Percentiles rank a stretch among this genome's conserved stretches.
These are phyloP conservation scores for Leishmania tropica DNA, from an alignment of 208 protist genomes.

Conservation along the genomic window DNA sequence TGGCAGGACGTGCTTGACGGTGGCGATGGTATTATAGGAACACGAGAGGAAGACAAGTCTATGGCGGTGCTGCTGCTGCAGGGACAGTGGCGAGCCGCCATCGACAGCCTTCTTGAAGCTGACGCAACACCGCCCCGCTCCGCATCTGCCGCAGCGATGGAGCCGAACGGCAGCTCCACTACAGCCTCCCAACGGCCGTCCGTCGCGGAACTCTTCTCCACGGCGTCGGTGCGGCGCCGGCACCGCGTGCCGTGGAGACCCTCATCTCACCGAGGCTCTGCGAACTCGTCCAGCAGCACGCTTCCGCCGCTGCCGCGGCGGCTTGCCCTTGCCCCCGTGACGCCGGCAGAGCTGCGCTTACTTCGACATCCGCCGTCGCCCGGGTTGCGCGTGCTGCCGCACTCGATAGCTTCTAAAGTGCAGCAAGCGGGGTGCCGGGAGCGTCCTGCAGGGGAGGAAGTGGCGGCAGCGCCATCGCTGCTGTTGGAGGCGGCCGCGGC, in stretches of 20 bases:
- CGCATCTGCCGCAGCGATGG: background rate
- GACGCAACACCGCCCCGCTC: no score
- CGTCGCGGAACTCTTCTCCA: conserved; percentile 6
- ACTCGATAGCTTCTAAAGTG: background rate
- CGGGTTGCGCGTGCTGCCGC: conserved; percentile 5
- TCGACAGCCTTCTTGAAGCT: background rate
- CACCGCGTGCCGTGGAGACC: conserved; percentile 2
- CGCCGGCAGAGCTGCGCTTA: conserved; percentile 19
- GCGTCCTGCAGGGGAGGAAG: background rate
- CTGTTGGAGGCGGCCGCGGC: background rate
- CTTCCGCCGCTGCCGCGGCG: conserved; percentile 11
- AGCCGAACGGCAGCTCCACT: background rate
- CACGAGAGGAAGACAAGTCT: conserved; percentile 5
- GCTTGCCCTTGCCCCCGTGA: conserved; percentile 9
- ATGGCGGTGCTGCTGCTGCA: conserved; percentile 12
- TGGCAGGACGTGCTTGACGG: background rate
- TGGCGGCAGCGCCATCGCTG: background rate
- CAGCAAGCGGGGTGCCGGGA: background rate
- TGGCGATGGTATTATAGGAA: background rate
- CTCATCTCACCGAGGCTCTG: background rate
- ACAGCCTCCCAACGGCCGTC: background rate
- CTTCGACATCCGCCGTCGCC: conserved; percentile 20
- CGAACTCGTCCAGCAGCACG: background rate
- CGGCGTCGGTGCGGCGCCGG: conserved; percentile 10
- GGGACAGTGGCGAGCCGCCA: conserved; percentile 6